Base-by-base conservation (phyloP, 352 stramenopile species). In the Phytophthora cactorum region DNA sequence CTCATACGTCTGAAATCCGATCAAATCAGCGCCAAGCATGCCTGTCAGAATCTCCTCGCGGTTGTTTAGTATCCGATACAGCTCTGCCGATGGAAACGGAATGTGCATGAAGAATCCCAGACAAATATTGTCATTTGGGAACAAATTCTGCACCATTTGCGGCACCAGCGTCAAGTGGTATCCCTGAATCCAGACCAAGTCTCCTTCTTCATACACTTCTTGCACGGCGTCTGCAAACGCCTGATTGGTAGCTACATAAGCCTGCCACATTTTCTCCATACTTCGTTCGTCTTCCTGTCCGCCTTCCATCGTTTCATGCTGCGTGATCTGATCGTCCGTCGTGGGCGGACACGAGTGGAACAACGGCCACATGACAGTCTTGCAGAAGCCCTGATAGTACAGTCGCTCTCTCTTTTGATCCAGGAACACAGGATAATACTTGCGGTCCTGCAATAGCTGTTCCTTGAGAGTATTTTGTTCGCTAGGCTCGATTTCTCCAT, bases 321-420 rank as follows among this genome's bases (percentile, higher is more conserved):
- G 75, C 5, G 71, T 76, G 46, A 94, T 72, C 61, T 93, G 82
- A 63, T 94, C 86, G 46, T 94, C 86, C 0, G 84, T 91, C 7
- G 86, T 93, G 3, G 86, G 86, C 34, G 86, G 84, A 55, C 77
- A 89, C 45, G 86, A 97, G 73, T 97, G 91, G 65, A 97, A 97
- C 3, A 97, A 66, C 36, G 91, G 91, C 91, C 91, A 97, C 66
- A 97, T 79, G 44, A 97, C 84, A 0, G 90, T 93, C 71, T 97
- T 96, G 79, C 89, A 97, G 59, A 95, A 97, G 14, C 90, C 91
- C 39, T 97, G 77, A 74, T 97, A 97, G 61, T 96, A 97, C 52
- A 96, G 70, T 29, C 83, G 78, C 62, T 96, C 88, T 27, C 89
- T 74, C 62, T 95, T 93, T 14, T 89, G 75, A 57, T 95, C 86